A percentile compares a stretch with the other conserved stretches of the same genome.
Conservation (phyloP, 2,329 filamentous ascomycete species). For the Pseudofabraea citricarpa region DNA sequence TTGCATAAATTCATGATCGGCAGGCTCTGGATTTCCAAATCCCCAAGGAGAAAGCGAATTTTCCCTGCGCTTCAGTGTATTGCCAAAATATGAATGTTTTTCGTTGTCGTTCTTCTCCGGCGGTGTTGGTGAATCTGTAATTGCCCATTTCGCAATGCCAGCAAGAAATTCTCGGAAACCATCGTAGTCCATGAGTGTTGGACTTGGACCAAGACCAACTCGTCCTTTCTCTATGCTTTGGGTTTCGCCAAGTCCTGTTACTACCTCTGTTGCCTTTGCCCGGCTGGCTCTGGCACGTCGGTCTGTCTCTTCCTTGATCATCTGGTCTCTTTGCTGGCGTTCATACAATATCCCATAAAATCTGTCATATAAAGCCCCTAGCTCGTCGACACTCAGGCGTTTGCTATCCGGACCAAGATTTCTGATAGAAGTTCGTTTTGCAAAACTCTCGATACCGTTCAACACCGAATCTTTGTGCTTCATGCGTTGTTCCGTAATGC, state of each 20-base stretch:
- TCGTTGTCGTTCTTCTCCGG: conserved; percentile 44
- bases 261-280: conserved; percentile 44
- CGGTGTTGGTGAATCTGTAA: conserved; percentile 74
- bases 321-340: conserved; percentile 74
- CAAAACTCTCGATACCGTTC: conserved; percentile 94
- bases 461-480: conserved; percentile 94
- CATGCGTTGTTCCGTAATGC: conserved; percentile 79
- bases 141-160: conserved; percentile 85
- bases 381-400: conserved; percentile 75
- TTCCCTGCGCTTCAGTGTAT: conserved; percentile 40
- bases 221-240: conserved; percentile 73
- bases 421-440: conserved; percentile 91
- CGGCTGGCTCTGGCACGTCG: conserved; percentile 59
- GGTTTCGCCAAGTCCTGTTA: conserved; percentile 32
- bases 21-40: conserved; percentile 58
- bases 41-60: conserved; percentile 46
- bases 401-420: conserved; percentile 97
- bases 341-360: conserved; percentile 94
- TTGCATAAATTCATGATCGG: conserved; percentile 91
- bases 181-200: conserved; percentile 94
- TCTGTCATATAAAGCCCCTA: conserved; percentile 86
- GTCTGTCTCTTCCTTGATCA: conserved; percentile 71
- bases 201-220: conserved; percentile 83
- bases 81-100: conserved; percentile 57
- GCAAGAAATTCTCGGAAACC: conserved; percentile 93